Base-by-base conservation (phyloP, 1,284 basidiomycete genomes). In the Peniophora sp. region DNA sequence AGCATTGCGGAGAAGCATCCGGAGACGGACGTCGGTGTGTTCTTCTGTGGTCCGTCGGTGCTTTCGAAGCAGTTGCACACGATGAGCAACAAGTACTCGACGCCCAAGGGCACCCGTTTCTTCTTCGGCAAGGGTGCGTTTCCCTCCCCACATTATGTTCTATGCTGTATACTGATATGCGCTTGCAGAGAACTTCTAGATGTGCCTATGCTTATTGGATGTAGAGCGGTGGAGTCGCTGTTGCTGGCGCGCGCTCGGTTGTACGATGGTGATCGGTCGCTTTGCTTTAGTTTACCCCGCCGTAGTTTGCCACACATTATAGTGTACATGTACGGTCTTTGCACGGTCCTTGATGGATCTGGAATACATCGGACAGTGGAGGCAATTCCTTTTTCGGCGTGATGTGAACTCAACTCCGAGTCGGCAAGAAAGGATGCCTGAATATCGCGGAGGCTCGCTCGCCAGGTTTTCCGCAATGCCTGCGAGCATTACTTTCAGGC, bases 41-140 rank as follows among this genome's bases (percentile, higher is more conserved):
- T 90, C 70, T 89, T 86, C 72, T 93, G 90, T 63, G 90, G 91
- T 17, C 88, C 90, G 6, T 55, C 79, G 0, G 78, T 74, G 11
- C 71, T 94, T 20, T 88, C 85, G 27, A 79, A 68, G 60, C 74
- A 79, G 55, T 72, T 95, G 32, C 89, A 92, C 61, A 64, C 74
- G 50, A 84, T 83, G 82, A 83, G 74, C 56, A 93, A 92, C 73
- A 90, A 89, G 68, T 90, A 87, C 66, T 92, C 90, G n/a, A 76
- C 77, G 48, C 81, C 88, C 17, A 77, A 79, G 51, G 86, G 87
- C 15, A 90, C 88, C 9, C 72, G 85, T 57, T 95, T 93, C 78
- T 92, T 88, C 76, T 94, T 87, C 60, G 89, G 90, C 51, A 92
- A 93, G 68, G 90, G 76, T 78, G 53, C 44, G 72, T 62, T 20